These are phyloP conservation scores for Penicillium freii DNA, from an alignment of 2,329 filamentous ascomycete species.

Conservation along the genomic window DNA sequence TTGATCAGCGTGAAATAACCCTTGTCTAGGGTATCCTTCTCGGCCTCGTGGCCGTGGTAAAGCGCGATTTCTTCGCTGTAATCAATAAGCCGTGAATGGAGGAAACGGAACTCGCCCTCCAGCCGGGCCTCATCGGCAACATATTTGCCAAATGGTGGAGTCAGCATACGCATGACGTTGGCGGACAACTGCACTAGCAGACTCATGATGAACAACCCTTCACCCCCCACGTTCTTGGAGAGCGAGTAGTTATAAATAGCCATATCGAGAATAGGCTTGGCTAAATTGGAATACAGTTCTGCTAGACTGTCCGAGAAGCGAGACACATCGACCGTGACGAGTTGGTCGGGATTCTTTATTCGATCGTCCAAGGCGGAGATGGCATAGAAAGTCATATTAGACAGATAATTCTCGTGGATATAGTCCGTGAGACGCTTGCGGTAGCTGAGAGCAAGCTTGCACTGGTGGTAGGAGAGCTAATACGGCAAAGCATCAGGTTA, in stretches of 20 bases:
- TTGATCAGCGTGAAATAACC: constrained; percentile 99
- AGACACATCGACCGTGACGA: constrained; percentile 94
- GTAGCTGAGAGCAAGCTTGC: constrained; percentile 88
- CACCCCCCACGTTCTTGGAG: constrained; percentile 90
- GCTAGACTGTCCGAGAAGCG: constrained; percentile 95
- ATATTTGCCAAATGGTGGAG: constrained; percentile 94
- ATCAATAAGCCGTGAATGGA: constrained; percentile 91
- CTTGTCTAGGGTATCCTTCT: constrained; percentile 96
- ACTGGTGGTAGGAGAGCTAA: constrained; percentile 93
- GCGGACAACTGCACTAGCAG: constrained; percentile 90
- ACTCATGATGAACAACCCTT: constrained; percentile 93
- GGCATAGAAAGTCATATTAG: constrained; percentile 97
- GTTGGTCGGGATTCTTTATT: constrained; percentile 97
- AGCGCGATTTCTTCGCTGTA: constrained; percentile 93
- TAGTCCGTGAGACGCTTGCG: constrained; percentile 88
- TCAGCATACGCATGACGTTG: constrained; percentile 87
- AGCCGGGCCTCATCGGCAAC: constrained; percentile 92
- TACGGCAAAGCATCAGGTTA: constrained; percentile 4
- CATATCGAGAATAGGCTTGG: constrained; percentile 93
- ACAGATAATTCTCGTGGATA: constrained; percentile 93
- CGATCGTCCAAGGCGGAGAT: constrained; percentile 92
- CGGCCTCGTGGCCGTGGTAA: constrained; percentile 85
- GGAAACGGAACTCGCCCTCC: constrained; percentile 94
- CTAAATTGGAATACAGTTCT: constrained; percentile 92
- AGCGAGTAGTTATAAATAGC: constrained; percentile 94